Evolutionary conservation across 306 rosid species (phyloP), one percentile per base, ranked within the genome.

Genomic region (Rosa multiflora): DNA sequence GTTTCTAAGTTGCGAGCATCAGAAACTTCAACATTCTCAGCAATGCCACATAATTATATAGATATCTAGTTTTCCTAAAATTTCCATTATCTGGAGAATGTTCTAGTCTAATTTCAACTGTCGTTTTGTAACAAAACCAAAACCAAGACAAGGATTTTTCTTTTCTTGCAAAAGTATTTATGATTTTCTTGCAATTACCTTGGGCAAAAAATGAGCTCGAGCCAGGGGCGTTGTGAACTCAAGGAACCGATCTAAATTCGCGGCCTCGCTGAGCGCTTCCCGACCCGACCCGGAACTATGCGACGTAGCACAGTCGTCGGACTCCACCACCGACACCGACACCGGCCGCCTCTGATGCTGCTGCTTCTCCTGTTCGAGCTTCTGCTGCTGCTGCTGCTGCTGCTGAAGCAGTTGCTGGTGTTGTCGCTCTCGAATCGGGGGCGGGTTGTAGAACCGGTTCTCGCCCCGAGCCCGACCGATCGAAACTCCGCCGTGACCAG

Each of bases 191-290:
- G 29, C 0, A 15, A 11, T 29, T 83, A 93, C 98, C 97, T 88
- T 88, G 8, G 94, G 83, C 13, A 82, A 77, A 81, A 80, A 85
- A 67, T 88, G 92, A 48, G 92, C 90, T 35, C 84, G 80, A 83
- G 89, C 96, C 21, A 82, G 40, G 5, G 98, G 98, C 32, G 96
- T 89, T 75, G 91, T 87, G 67, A 67, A 75, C 84, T 90, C 88
- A 83, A 94, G 79, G 29, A 91, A 94, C 20, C 98, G 93, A 90
- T 94, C 97, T 86, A 94, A 90, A 89, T 94, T 94, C 52, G 93
- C 84, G 48, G 85, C 76, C 21, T 87, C 90, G 52, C 85, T 88
- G 14, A 86, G 79, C 15, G 79, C 83, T 17, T 82, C 89, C 4
- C 89, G 91, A 78, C 77, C 83, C 44, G 97, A 91, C 80, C 87